A percentile compares a stretch with the other conserved stretches of the same genome.
phyloP scores from a whole-genome alignment of 768 basidiomycete species.

The Suillus clintonianus region DNA sequence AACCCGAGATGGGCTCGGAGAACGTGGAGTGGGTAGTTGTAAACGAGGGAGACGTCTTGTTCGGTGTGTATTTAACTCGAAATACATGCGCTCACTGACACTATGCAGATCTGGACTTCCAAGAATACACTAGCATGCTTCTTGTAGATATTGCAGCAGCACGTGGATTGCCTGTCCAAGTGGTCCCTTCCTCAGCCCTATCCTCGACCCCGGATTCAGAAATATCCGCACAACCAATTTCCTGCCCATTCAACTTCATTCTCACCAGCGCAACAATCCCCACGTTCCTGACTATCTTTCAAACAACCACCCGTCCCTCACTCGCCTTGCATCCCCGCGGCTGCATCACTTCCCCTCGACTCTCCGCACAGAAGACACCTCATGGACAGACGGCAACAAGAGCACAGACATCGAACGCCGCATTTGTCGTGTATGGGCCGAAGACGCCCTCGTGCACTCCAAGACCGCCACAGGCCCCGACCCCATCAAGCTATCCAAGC shows the following conservation, averaged over 20 bases:
- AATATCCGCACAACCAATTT: slow-evolving; percentile 16
- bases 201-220: slow-evolving; percentile 9
- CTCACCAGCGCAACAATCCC: slow-evolving; percentile 90
- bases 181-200: slow-evolving; percentile 21
- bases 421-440: slow-evolving; percentile 73
- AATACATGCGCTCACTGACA: background rate
- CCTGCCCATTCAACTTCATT: slow-evolving; percentile 79
- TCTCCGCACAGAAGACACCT: slow-evolving; percentile 71
- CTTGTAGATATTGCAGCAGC: slow-evolving; percentile 71
- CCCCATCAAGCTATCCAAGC: slow-evolving; percentile 52
- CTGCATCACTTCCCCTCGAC: slow-evolving; percentile 76
- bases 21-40: slow-evolving; percentile 87
- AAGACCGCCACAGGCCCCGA: slow-evolving; percentile 23
- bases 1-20: slow-evolving; percentile 61
- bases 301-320: slow-evolving; percentile 57
- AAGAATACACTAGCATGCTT: slow-evolving; percentile 67
- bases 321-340: slow-evolving; percentile 76
- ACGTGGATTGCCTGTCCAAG: slow-evolving; percentile 32
- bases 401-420: slow-evolving; percentile 78
- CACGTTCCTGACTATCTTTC: slow-evolving; percentile 64
- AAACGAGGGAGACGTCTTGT: slow-evolving; percentile 89
- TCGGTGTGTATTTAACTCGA: slow-evolving; percentile 52
- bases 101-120: slow-evolving; percentile 75
- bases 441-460: slow-evolving; percentile 47
- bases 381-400: slow-evolving; percentile 80